Evolutionary conservation across 2,329 filamentous ascomycete species (phyloP), one percentile per base, ranked within the genome.

Genomic region (Claviceps purpurea): DNA sequence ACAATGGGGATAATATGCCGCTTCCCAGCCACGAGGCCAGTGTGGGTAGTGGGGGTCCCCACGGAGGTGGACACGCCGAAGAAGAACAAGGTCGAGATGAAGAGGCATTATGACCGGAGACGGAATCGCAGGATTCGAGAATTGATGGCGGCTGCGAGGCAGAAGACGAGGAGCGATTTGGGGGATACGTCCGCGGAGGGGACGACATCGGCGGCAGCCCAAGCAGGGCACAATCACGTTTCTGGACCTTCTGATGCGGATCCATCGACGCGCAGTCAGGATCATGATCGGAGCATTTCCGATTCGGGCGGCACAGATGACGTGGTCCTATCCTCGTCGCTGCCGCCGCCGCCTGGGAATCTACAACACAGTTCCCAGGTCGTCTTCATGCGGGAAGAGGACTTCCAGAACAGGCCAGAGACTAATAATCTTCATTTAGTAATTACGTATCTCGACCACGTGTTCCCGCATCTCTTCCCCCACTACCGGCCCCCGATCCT

Each of bases 381-480:
- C 52, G 55, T 61, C 45, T 53, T 61, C 45, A 54, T 54, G 24
- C 56, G 58, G 5, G 48, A 54, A 38, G 54, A 61, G 5, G 62
- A 65, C 30, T 34, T 47, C 2, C 54, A 56, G 42, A 55, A 50
- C 22, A 54, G 14, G 8, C 56, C 58, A 7, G 64, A 62, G 34
- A 60, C 61, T n/a, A 64, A 68, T n/a, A 64, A 68, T 50, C 58
- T 70, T 0, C 66, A 70, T 59, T 70, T 75, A 44, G 64, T 77
- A 52, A 78, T 79, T 73, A 71, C 78, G 52, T 84, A 82, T 59
- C 68, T 83, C 46, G 80, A 84, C 61, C 74, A 78, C 56, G 70
- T 82, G 20, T 75, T 83, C 55, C 79, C 81, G 1, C 78, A 81
- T 56, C 65, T 83, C 1, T 83, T 79, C 59, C 81, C 81, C 2